phyloP scores from a whole-genome alignment of 2,329 filamentous ascomycete genomes.

The Beauveria scarabaeidicola region DNA sequence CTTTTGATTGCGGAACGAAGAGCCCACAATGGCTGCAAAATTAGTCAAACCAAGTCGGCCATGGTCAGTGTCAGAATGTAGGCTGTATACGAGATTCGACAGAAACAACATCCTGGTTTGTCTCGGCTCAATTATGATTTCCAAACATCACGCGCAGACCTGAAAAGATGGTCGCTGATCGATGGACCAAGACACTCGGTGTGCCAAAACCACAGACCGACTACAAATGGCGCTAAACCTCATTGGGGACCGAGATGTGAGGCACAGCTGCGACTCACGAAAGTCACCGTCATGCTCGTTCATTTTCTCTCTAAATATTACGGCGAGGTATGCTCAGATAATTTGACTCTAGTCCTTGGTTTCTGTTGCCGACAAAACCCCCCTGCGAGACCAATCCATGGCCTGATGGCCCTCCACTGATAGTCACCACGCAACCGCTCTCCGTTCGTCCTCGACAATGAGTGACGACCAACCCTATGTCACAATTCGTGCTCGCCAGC shows the following conservation, averaged over 20 bases:
- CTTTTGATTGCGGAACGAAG: too few species aligned
- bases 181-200: constrained; percentile 11
- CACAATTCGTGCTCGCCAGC: constrained; percentile 42
- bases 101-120: background rate
- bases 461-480: constrained; percentile 40
- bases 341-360: background rate
- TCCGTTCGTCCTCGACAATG: constrained; percentile 22
- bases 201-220: constrained; percentile 11
- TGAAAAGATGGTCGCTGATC: background rate
- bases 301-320: background rate
- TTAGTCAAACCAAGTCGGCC: too few species aligned
- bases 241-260: constrained; percentile 26
- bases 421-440: background rate
- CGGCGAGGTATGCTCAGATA: background rate
- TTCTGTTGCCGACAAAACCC: background rate
- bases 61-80: too few species aligned
- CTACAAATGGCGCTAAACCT: constrained; percentile 20
- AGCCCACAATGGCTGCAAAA: too few species aligned
- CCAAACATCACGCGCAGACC: background rate
- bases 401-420: constrained; percentile 5
- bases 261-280: background rate
- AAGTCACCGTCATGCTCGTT: background rate
- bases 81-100: background rate
- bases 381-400: background rate
- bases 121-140: background rate